Evolutionary conservation across 345 rosid species (phyloP), one percentile per base, ranked within the genome.

Genomic region (Draba incana): DNA sequence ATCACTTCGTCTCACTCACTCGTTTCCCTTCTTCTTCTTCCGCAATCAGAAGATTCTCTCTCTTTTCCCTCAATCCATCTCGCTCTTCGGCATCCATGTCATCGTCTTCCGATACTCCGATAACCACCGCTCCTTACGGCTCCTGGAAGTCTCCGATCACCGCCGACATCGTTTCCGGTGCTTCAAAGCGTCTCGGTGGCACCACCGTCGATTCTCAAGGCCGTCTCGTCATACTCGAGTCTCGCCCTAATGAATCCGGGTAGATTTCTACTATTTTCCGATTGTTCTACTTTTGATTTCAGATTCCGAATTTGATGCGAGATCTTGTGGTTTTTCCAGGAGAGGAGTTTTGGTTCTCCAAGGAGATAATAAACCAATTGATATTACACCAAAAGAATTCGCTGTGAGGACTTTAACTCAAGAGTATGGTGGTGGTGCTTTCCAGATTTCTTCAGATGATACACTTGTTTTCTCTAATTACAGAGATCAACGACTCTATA

Each of bases 371-470:
- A 73, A 78, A 59, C 77, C 87, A 2, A 53, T 44, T 8, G 96
- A 90, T 61, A 61, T 93, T n/a, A 93, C 96, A 2, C 98, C 96
- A 1, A 85, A 86, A 63, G 97, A 90, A 30, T 87, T 82, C 66
- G 75, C 79, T 3, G 98, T 93, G 39, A 81, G 98, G 74, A 84
- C 96, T 6, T 42, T 87, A 14, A 83, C 92, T 12, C 98, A 90
- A 81, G 97, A 93, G 61, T 88, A 87, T 15, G 98, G 97, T n/a
- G 97, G 98, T 57, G 98, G 98, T 51, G 98, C 92, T 3, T 93
- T 93, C 62, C 60, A 72, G 41, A 70, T 87, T 65, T 85, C 69
- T 3, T 83, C 79, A 39, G 87, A 87, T 16, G 87, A 87, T 16
- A 58, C 77, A 2, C 79, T 90, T 63, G 49, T 93, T 71, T 93